phyloP scores from a whole-genome alignment of 2,329 filamentous ascomycete species.

The Diaporthe destruens region DNA sequence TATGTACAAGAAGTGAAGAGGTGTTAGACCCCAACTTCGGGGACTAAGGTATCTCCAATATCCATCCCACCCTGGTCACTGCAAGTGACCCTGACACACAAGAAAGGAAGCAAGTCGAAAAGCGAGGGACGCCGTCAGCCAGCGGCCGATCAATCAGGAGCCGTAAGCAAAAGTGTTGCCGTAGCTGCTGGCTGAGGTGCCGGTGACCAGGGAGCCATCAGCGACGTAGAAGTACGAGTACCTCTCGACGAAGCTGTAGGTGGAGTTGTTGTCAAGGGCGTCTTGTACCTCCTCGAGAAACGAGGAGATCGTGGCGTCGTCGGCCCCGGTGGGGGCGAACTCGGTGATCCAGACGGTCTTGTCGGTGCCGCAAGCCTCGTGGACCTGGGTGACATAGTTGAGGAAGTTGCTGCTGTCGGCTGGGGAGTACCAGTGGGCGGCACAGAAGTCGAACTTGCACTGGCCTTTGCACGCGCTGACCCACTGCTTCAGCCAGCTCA shows the following conservation, averaged over 20 bases:
- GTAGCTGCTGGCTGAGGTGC: slow-evolving; percentile 57
- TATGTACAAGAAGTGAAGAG: slow-evolving; percentile 39
- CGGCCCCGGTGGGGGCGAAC: slow-evolving; percentile 66
- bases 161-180: slow-evolving; percentile 64
- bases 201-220: slow-evolving; percentile 57
- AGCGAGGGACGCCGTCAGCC: slow-evolving; percentile 35
- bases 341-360: slow-evolving; percentile 74
- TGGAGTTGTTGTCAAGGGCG: slow-evolving; percentile 60
- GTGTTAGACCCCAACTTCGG: slow-evolving; percentile 16
- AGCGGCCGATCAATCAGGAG: slow-evolving; percentile 43
- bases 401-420: slow-evolving; percentile 65
- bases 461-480: slow-evolving; percentile 62
- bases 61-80: slow-evolving; percentile 12
- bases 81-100: slow-evolving; percentile 19
- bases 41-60: slow-evolving; percentile 23
- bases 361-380: slow-evolving; percentile 57
- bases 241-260: slow-evolving; percentile 63
- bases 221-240: slow-evolving; percentile 71
- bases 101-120: slow-evolving; percentile 39
- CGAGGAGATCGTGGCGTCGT: slow-evolving; percentile 54
- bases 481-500: slow-evolving; percentile 67
- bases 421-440: slow-evolving; percentile 73
- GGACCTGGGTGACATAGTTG: slow-evolving; percentile 62
- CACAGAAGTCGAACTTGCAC: slow-evolving; percentile 71
- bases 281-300: slow-evolving; percentile 66